A percentile compares a stretch with the other conserved stretches of the same genome.
Conservation (phyloP, 805 yeast species). For the Candida railenensis region DNA sequence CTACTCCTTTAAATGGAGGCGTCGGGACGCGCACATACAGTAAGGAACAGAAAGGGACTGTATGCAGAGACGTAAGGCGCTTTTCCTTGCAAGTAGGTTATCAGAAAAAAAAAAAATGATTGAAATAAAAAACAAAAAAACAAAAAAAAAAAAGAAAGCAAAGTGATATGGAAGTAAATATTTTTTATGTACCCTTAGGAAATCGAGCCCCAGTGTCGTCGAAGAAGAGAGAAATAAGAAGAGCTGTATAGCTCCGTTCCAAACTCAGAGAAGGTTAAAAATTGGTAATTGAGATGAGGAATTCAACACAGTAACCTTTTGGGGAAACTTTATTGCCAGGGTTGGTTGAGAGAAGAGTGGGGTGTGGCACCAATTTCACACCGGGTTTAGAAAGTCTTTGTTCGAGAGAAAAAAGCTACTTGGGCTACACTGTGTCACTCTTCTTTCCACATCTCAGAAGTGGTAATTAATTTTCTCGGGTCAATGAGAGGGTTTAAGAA, state of each 20-base stretch:
- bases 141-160: background rate
- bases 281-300: background rate
- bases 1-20: conserved; percentile 2
- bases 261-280: background rate
- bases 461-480: too few relatives aligned
- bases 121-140: too few relatives aligned
- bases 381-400: background rate
- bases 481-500: too few relatives aligned
- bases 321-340: background rate
- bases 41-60: background rate
- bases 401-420: background rate
- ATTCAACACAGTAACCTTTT: background rate
- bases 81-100: too few relatives aligned
- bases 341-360: too few relatives aligned
- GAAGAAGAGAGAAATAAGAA: background rate
- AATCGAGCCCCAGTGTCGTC: background rate
- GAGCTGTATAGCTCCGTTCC: background rate
- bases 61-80: conserved; percentile 1
- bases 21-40: conserved; percentile 1
- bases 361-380: background rate
- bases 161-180: too few relatives aligned
- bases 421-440: background rate
- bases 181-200: background rate
- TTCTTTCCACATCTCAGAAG: background rate
- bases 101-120: too few relatives aligned